phyloP scores from a whole-genome alignment of 2,329 filamentous ascomycete species.

The Penicillium sp. region DNA sequence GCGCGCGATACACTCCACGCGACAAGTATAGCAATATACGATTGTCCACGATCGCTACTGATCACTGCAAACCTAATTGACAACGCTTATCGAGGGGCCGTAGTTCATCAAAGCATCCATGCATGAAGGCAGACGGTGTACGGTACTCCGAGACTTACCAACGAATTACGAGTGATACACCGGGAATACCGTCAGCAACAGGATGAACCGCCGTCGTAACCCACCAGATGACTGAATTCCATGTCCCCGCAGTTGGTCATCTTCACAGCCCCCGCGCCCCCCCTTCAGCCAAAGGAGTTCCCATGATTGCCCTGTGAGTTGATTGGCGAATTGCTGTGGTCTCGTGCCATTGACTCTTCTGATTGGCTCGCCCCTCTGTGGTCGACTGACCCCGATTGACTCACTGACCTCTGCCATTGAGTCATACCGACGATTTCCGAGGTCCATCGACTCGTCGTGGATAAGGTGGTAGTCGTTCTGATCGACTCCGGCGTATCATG shows the following conservation, averaged over 20 bases:
- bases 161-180: neutral
- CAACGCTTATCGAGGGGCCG: neutral
- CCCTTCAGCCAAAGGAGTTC: neutral
- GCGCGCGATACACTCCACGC: neutral
- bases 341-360: neutral
- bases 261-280: constrained; percentile 1
- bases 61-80: constrained; percentile 1
- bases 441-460: neutral
- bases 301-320: neutral
- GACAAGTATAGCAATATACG: neutral
- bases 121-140: neutral
- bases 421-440: constrained; percentile 9
- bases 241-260: constrained; percentile 22
- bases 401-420: constrained; percentile 14
- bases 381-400: constrained; percentile 20
- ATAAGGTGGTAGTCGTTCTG: neutral
- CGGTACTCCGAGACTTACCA: neutral
- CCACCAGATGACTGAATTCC: constrained; percentile 11
- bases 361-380: neutral
- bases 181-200: neutral
- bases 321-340: neutral
- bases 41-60: neutral
- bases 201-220: neutral
- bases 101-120: neutral
- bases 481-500: neutral